Evolutionary conservation across 2,329 filamentous ascomycete species (phyloP).

Genomic region (Fusarium virguliforme): DNA sequence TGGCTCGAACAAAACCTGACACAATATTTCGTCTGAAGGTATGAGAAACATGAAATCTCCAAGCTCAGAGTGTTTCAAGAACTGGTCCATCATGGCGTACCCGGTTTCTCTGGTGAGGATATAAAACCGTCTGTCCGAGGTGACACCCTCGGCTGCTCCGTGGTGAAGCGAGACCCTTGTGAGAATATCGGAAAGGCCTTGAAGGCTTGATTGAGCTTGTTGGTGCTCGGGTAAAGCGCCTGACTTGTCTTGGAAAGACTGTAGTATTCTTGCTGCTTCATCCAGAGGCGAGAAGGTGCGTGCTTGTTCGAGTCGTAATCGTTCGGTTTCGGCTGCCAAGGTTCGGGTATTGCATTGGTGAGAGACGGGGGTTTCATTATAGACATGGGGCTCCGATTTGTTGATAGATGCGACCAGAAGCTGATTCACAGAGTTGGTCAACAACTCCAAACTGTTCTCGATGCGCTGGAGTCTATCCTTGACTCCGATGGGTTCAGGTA

Average conservation of each 20-base stretch:
- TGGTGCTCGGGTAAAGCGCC: not conserved
- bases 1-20: not conserved
- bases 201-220: not conserved
- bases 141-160: not conserved
- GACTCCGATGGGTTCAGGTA: not conserved
- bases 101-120: not conserved
- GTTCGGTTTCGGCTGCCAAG: not conserved
- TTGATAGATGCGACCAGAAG: not conserved
- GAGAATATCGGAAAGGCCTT: not conserved
- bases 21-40: not conserved
- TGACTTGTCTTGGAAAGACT: not conserved
- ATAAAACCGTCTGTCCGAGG: not conserved
- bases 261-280: not conserved
- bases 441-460: not conserved
- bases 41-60: slow-evolving; percentile 1
- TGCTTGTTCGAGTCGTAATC: not conserved
- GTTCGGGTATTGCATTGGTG: not conserved
- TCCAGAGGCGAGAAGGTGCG: not conserved
- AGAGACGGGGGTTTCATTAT: not conserved
- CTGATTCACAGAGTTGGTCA: not conserved
- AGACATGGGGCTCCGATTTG: not conserved
- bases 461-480: not conserved
- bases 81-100: slow-evolving; percentile 7
- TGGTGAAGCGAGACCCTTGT: not conserved
- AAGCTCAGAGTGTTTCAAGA: not conserved